Conservation (phyloP, 345 rosid genomes). For the Noccaea caerulescens region DNA sequence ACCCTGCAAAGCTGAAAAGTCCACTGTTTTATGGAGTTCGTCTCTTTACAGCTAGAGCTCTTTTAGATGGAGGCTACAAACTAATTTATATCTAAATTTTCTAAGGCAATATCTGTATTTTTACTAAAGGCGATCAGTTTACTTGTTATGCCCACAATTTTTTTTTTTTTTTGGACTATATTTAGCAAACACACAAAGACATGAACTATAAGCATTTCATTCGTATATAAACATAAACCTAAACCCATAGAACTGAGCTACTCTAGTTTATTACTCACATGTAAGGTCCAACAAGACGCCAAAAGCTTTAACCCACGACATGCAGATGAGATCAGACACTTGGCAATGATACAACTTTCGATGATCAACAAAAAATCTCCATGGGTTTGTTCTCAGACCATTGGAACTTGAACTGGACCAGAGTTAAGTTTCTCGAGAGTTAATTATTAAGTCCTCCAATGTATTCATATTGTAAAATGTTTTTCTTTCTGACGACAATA, state of each 20-base stretch:
- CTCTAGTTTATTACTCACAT: constrained; percentile 9
- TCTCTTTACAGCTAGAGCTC: constrained; percentile 41
- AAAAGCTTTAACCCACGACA: constrained; percentile 29
- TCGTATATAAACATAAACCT: constrained; percentile 25
- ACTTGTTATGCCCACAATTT: background rate
- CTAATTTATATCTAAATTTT: background rate
- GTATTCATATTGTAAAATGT: background rate
- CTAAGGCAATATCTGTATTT: constrained; percentile 8
- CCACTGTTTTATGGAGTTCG: constrained; percentile 18
- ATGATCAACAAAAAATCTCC: constrained; percentile 33
- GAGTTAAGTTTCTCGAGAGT: constrained; percentile 20
- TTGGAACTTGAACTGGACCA: constrained; percentile 60
- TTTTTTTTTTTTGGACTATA: background rate
- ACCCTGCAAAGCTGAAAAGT: constrained; percentile 40
- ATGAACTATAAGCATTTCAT: background rate
- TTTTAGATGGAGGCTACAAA: constrained; percentile 2
- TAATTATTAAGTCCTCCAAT: background rate
- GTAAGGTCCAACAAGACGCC: constrained; percentile 29
- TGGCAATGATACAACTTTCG: constrained; percentile 40
- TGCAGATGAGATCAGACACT: constrained; percentile 42
- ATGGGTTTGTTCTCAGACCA: constrained; percentile 24
- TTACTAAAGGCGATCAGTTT: constrained; percentile 18
- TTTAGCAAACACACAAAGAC: background rate
- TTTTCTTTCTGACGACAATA: background rate
- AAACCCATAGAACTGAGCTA: constrained; percentile 2